phyloP scores from a whole-genome alignment of 768 basidiomycete genomes.

The Phylloporus arenicola region DNA sequence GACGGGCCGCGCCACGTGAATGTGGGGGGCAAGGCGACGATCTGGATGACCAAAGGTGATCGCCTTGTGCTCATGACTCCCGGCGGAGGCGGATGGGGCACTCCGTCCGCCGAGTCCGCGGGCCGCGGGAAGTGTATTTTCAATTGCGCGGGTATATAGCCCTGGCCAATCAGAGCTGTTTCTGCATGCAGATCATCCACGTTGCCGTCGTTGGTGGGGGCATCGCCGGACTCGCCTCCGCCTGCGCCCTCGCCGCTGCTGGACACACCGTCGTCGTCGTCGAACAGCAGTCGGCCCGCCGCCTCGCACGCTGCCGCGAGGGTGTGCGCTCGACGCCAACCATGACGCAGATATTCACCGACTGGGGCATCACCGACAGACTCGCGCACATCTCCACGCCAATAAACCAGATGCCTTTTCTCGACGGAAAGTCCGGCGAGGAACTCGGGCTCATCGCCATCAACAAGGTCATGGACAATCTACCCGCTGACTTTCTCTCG shows the following conservation, averaged over 20 bases:
- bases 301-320: conserved; percentile 31
- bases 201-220: conserved; percentile 25
- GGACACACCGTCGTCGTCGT: conserved; percentile 56
- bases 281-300: conserved; percentile 34
- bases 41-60: conserved; percentile 88
- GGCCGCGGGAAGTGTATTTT: too few species aligned
- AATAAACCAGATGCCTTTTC: conserved; percentile 13
- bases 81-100: conserved; percentile 86
- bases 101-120: too few species aligned
- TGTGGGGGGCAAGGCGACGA: conserved; percentile 83
- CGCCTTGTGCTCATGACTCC: conserved; percentile 79
- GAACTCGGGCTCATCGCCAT: conserved; percentile 41
- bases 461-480: conserved; percentile 39
- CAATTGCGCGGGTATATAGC: too few species aligned
- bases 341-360: conserved; percentile 47
- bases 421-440: conserved; percentile 33
- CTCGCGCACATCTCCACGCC: conserved; percentile 31
- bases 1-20: conserved; percentile 72
- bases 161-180: too few species aligned
- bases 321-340: conserved; percentile 49
- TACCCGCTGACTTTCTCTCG: conserved; percentile 42
- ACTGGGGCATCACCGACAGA: conserved; percentile 48
- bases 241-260: conserved; percentile 45
- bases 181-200: conserved; percentile 6
- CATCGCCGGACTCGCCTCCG: conserved; percentile 51